These are phyloP conservation scores for Daldinia sp. DNA, from an alignment of 2,329 filamentous ascomycete species.

Conservation along the genomic window DNA sequence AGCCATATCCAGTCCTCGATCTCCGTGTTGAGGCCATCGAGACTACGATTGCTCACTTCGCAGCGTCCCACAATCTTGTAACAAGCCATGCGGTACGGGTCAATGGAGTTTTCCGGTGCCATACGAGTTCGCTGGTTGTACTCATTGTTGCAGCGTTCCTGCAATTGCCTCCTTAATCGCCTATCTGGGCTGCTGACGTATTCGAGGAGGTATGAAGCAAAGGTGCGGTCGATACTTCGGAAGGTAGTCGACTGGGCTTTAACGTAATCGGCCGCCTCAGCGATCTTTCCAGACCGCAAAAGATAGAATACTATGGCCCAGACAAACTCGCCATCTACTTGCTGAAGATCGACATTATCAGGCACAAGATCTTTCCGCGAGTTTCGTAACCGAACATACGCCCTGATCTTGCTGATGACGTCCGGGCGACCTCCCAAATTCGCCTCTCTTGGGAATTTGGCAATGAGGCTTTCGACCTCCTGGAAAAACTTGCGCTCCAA, in stretches of 20 bases:
- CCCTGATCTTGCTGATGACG: conserved; percentile 87
- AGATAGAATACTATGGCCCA: conserved; percentile 97
- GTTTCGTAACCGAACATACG: conserved; percentile 84
- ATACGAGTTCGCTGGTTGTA: conserved; percentile 87
- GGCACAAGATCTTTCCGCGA: conserved; percentile 84
- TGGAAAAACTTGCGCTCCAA: conserved; percentile 83
- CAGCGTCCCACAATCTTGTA: conserved; percentile 95
- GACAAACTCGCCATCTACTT: conserved; percentile 81
- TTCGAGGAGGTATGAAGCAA: conserved; percentile 84
- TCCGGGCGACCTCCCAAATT: conserved; percentile 89
- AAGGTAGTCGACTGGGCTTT: conserved; percentile 81
- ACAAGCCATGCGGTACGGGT: conserved; percentile 95
- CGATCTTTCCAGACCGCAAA: conserved; percentile 81
- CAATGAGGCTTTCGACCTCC: conserved; percentile 79
- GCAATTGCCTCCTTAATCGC: conserved; percentile 78
- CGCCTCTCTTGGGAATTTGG: conserved; percentile 86
- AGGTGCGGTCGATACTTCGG: conserved; percentile 88
- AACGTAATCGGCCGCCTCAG: conserved; percentile 87
- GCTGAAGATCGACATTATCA: conserved; percentile 82
- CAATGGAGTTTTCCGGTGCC: conserved; percentile 84
- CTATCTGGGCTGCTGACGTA: conserved; percentile 82
- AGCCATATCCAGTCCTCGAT: conserved; percentile 78
- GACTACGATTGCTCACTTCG: conserved; percentile 69
- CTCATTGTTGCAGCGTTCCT: conserved; percentile 88
- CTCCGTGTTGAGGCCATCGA: conserved; percentile 69